Evolutionary conservation across 2,329 filamentous ascomycete species (phyloP), one percentile per base, ranked within the genome.

Genomic region (Cercospora zeina): DNA sequence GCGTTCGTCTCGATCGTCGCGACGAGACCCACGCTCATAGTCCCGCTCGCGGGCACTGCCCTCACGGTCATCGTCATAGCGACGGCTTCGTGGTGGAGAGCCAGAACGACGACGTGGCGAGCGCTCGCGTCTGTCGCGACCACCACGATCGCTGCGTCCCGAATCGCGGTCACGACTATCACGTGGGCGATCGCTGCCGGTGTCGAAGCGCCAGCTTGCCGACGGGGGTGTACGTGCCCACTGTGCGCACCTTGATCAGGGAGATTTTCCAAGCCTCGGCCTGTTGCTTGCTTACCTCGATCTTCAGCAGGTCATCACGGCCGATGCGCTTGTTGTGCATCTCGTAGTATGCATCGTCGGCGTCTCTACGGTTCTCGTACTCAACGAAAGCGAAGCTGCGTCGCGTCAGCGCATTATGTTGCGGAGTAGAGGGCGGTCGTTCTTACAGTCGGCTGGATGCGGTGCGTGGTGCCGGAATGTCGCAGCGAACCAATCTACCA

Each of bases 251-350:
- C 63, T 31, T 10, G 59, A n/a, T 75, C 67, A 73, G 67, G 14
- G 7, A n/a, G 4, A 30, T 8, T 33, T n/a, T 36, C 45, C 31
- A 45, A 30, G 39, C n/a, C 8, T 37, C 37, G 27, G 58, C 45
- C 13, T 45, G 30, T 27, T 53, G n/a, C 11, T 9, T 49, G 70
- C 85, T 70, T 80, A 96, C 95, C 86, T 99, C 95, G 69, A 99
- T 97, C 82, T 99, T 99, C 80, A 99, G 77, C 63, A 96, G 81
- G 73, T 99, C 95, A 75, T 99, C 95, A 66, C 93, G 89, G 53
- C 92, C 93, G 71, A 99, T 92, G 69, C 93, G 91, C 86, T 97
- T 97, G 83, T 97, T 97, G 77, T 99, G 95, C 95, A 99, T 99
- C 81, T 99, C 95, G 78, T 99, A 91, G 77, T 99, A 99, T 53